These are phyloP conservation scores for Candida nemodendra DNA, from an alignment of 805 yeast genomes.

Conservation along the genomic window DNA sequence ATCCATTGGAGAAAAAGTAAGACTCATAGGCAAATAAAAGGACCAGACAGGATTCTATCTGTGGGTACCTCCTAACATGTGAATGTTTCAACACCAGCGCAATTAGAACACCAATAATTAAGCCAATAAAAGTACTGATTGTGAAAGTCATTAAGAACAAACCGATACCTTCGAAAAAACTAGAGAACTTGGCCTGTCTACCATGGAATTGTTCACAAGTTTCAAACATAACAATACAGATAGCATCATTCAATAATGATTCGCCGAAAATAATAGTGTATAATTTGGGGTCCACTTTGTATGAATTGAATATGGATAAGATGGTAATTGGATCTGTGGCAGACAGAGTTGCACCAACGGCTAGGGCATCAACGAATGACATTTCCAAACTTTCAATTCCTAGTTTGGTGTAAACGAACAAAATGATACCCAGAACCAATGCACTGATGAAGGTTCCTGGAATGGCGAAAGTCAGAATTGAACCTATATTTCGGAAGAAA, in stretches of 20 bases:
- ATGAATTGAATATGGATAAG: slow-evolving; percentile 92
- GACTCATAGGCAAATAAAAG: slow-evolving; percentile 91
- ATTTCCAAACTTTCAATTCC: slow-evolving; percentile 87
- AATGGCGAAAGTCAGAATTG: slow-evolving; percentile 90
- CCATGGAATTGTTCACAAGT: slow-evolving; percentile 97
- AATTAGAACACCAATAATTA: slow-evolving; percentile 80
- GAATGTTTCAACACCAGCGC: slow-evolving; percentile 91
- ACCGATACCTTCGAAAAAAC: slow-evolving; percentile 92
- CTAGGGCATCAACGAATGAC: slow-evolving; percentile 94
- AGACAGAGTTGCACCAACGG: slow-evolving; percentile 95
- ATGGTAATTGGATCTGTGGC: slow-evolving; percentile 99
- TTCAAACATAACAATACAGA: slow-evolving; percentile 98
- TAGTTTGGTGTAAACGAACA: slow-evolving; percentile 85
- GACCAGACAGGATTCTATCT: slow-evolving; percentile 92
- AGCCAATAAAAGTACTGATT: slow-evolving; percentile 85
- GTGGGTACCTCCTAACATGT: slow-evolving; percentile 91
- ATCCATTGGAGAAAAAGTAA: slow-evolving; percentile 96
- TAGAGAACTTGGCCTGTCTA: slow-evolving; percentile 66
- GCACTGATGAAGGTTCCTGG: slow-evolving; percentile 96
- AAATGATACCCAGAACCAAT: slow-evolving; percentile 81
- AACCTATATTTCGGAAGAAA: slow-evolving; percentile 87
- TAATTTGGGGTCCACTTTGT: slow-evolving; percentile 95
- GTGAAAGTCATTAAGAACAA: slow-evolving; percentile 91
- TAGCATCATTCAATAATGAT: slow-evolving; percentile 92
- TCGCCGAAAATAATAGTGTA: slow-evolving; percentile 98